Evolutionary conservation across 176 grass and related monocot genomes (phyloP), one percentile per base, ranked within the genome.

Genomic region (Triticum dicoccoides): DNA sequence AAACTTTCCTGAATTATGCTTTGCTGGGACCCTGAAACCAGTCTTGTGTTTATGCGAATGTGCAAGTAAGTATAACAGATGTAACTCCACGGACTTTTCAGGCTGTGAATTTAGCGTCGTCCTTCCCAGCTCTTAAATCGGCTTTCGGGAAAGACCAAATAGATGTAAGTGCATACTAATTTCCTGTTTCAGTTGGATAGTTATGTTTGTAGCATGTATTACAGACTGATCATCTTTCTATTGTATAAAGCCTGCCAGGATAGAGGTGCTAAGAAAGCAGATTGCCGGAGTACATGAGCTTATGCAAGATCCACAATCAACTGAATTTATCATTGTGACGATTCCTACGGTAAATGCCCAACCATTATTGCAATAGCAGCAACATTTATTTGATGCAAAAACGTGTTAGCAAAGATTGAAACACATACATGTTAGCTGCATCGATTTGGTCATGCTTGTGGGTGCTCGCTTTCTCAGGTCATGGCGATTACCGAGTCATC

Each of bases 401-500:
- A 17, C 14, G 2, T 39, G 30, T 51, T 15, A 4, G 49, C 44
- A n/a, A 87, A 15, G 3, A 67, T 12, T 56, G 37, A 72, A 15
- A 66, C 39, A 10, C 33, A 56, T 65, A 45, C 21, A 56, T 15
- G 14, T 10, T 77, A 41, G 45, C 9, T 56, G 63, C 63, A 78
- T 15, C 29, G 73, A 13, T 77, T 66, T 85, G 52, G 9, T 66
- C 62, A 66, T 66, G 23, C 72, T 30, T 76, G 30, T 82, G 29
- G 7, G 9, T 67, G 23, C 18, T 75, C 23, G 15, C 65, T 87
- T 88, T 35, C 35, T 65, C 65, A 94, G 92, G 87, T 85, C 47
- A 87, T 91, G 87, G 87, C 84, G 25, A 68, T 89, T 61, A 81
- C 12, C 2, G 92, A 91, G 77, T 89, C 89, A 68, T 88, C 89